These are phyloP conservation scores for Dendryphion nanum DNA, from an alignment of 2,329 filamentous ascomycete genomes.

Conservation along the genomic window DNA sequence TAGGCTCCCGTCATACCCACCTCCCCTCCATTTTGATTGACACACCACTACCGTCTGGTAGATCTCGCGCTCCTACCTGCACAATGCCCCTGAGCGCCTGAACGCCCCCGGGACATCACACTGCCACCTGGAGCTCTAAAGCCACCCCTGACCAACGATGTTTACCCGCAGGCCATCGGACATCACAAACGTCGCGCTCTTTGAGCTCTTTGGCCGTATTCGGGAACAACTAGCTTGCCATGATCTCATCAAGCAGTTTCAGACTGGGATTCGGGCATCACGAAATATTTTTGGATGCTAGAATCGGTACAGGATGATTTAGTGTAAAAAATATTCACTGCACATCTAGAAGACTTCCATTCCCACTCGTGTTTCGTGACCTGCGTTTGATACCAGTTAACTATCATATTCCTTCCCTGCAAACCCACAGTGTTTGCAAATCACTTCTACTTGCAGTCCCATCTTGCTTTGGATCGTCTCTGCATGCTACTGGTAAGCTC, in stretches of 20 bases:
- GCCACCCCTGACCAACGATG: no score
- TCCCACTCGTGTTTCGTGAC: neutral
- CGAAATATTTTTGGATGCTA: neutral
- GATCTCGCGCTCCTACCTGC: constrained; percentile 6
- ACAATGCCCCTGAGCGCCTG: constrained; percentile 4
- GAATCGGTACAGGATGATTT: no score
- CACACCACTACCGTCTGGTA: constrained; percentile 2
- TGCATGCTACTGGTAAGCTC: constrained; percentile 6
- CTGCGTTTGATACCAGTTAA: no score
- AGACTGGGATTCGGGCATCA: neutral
- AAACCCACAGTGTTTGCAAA: no score
- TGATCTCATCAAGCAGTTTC: constrained; percentile 11
- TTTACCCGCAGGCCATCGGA: constrained; percentile 13
- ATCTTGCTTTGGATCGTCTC: constrained; percentile 1
- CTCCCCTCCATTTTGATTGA: no score
- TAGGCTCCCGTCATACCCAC: no score
- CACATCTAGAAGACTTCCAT: no score
- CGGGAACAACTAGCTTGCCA: constrained; percentile 2
- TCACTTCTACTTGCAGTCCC: constrained; percentile 8
- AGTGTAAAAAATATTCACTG: no score
- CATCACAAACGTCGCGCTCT: constrained; percentile 5
- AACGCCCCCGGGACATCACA: no score
- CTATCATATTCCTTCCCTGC: no score
- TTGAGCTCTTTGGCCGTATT: constrained; percentile 3
- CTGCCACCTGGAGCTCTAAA: no score